Base-by-base conservation (phyloP, 2,329 filamentous ascomycete species). In the Clonostachys byssicola region DNA sequence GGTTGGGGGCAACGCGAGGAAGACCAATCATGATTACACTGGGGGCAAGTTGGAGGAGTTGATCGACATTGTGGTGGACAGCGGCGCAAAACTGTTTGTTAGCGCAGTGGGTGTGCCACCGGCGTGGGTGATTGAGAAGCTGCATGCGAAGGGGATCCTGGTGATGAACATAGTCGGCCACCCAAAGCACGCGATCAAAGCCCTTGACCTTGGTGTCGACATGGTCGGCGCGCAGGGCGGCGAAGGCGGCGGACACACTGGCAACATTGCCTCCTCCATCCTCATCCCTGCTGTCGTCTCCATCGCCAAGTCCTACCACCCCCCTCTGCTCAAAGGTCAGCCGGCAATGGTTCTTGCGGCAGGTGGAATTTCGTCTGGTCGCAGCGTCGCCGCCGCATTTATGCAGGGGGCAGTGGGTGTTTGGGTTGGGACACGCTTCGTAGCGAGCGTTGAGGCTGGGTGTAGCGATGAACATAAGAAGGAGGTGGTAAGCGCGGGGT, bases 121-220 rank as follows among this genome's bases (percentile, higher is more conserved):
- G 0, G 71, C 73, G 40, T 66, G 73, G 47, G 82, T 91, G 5
- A 86, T 96, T 48, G 82, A 89, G 55, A 72, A 83, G 40, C 74
- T 96, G 40, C 92, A 96, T 60, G 75, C 77, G 7, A 86, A 87
- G 0, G 88, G 87, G 0, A 88, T 96, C 38, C 62, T 95, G 49
- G 77, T 96, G 35, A 96, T 96, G 90, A 96, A 96, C 66, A 96
- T 96, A 91, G 91, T 96, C 17, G 92, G 92, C 0, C 88, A 92
- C 58, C 92, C 92, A 3, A 90, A 86, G 63, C 92, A 97, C 65
- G 92, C 92, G 1, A 80, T 85, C 63, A 96, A 96, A 71, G 91
- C 92, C 4, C 73, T 96, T 5, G 81, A 89, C 44, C 80, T 85
- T 0, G 92, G 92, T 39, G 89, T 95, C 10, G 92, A 97, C 67